These are phyloP conservation scores for Fraxinus platypoda DNA, from an alignment of 305 asterid genomes.

Conservation along the genomic window DNA sequence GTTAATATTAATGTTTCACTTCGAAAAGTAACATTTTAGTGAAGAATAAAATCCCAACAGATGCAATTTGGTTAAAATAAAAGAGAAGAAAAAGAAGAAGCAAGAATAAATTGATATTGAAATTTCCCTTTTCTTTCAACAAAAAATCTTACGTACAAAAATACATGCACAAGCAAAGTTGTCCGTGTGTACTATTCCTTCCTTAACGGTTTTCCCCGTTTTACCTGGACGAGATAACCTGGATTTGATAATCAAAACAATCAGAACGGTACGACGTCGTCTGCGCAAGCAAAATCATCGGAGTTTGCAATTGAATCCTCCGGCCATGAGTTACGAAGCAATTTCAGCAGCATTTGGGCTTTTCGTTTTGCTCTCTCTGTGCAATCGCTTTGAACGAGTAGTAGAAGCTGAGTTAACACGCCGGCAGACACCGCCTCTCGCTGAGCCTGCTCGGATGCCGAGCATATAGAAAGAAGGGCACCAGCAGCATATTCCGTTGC, in stretches of 20 bases:
- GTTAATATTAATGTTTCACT: too few relatives aligned
- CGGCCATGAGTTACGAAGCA: slow-evolving; percentile 79
- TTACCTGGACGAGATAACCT: background rate
- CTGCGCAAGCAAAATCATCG: slow-evolving; percentile 54
- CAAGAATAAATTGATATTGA: background rate
- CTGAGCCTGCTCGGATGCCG: slow-evolving; percentile 61
- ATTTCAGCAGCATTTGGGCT: slow-evolving; percentile 85
- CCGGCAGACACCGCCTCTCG: slow-evolving; percentile 74
- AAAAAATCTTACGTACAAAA: slow-evolving; percentile 23
- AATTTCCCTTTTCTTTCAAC: background rate
- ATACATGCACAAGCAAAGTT: background rate
- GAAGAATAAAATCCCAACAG: too few relatives aligned
- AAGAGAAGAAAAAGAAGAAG: background rate
- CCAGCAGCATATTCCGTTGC: slow-evolving; percentile 97
- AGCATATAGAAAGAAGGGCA: slow-evolving; percentile 74
- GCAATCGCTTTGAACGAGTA: slow-evolving; percentile 91
- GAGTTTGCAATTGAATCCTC: slow-evolving; percentile 53
- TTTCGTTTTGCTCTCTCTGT: slow-evolving; percentile 91
- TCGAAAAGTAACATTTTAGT: too few relatives aligned
- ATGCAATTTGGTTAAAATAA: background rate
- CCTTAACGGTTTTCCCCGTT: background rate
- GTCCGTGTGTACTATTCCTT: background rate
- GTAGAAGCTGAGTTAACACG: slow-evolving; percentile 64
- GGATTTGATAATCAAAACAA: background rate
- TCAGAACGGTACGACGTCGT: slow-evolving; percentile 66